A percentile compares a stretch with the other conserved stretches of the same genome.
phyloP scores from a whole-genome alignment of 2,329 filamentous ascomycete genomes.

The Colletotrichum destructivum region DNA sequence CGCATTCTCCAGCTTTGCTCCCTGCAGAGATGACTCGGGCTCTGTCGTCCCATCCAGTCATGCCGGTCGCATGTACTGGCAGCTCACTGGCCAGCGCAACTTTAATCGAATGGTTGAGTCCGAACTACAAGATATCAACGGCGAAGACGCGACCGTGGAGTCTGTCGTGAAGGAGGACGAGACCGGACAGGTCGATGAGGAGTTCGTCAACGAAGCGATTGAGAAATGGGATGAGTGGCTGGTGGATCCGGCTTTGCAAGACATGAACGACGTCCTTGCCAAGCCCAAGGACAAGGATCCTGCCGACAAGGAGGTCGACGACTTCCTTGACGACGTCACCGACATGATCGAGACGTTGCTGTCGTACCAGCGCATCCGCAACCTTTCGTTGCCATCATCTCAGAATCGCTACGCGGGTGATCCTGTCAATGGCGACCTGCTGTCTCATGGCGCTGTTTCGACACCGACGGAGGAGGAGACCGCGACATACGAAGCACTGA shows the following conservation, averaged over 20 bases:
- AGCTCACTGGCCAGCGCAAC: constrained; percentile 75
- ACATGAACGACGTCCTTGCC: constrained; percentile 63
- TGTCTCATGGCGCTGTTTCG: constrained; percentile 75
- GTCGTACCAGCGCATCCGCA: constrained; percentile 85
- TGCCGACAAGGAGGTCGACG: constrained; percentile 37
- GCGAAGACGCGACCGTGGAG: constrained; percentile 54
- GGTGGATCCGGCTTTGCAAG: constrained; percentile 69
- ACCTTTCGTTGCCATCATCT: constrained; percentile 76
- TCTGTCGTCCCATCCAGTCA: constrained; percentile 78
- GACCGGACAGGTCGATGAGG: constrained; percentile 61
- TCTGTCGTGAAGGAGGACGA: constrained; percentile 49
- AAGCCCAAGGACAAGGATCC: constrained; percentile 54
- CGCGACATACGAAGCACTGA: constrained; percentile 79
- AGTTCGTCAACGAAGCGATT: constrained; percentile 67
- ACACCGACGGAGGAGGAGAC: constrained; percentile 76
- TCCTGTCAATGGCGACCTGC: constrained; percentile 77
- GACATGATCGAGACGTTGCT: constrained; percentile 83
- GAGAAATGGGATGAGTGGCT: constrained; percentile 71
- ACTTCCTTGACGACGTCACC: constrained; percentile 78
- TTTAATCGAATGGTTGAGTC: constrained; percentile 76
- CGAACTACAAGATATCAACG: constrained; percentile 60
- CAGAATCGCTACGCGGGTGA: constrained; percentile 73
- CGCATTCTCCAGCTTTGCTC: constrained; percentile 86
- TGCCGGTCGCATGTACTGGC: constrained; percentile 83
- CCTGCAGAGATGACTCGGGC: constrained; percentile 79